Evolutionary conservation across 805 yeast species (phyloP).

Genomic region (Metschnikowia reukaufii): DNA sequence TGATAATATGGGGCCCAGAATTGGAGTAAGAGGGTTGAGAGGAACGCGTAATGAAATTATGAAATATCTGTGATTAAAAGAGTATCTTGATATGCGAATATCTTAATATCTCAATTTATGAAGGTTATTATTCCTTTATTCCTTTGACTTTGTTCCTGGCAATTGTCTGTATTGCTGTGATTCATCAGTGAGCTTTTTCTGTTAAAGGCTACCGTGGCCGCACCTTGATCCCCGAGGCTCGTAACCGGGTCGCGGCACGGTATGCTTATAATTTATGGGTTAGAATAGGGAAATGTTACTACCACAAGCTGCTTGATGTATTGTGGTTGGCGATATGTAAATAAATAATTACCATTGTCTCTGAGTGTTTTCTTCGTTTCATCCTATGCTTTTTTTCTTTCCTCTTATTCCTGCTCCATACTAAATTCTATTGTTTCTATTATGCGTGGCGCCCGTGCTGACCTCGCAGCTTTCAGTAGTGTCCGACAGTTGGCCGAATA

Average conservation of each 20-base stretch:
- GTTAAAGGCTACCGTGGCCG: neutral
- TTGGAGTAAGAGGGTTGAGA: too few species aligned
- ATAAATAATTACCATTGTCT: too few species aligned
- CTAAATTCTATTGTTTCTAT: slow-evolving; percentile 1
- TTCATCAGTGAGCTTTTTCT: too few species aligned
- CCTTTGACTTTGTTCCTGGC: neutral
- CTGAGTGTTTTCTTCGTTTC: neutral
- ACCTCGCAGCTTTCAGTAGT: neutral
- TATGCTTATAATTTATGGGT: neutral
- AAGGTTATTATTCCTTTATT: neutral
- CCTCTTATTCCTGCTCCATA: neutral
- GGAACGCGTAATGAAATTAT: too few species aligned
- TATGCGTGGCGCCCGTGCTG: neutral
- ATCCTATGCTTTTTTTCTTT: neutral
- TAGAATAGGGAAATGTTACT: too few species aligned
- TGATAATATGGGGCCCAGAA: too few species aligned
- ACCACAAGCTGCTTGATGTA: too few species aligned
- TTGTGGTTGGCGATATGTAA: neutral
- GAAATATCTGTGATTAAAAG: too few species aligned
- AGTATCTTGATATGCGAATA: too few species aligned
- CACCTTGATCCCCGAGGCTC: neutral
- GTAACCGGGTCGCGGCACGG: neutral
- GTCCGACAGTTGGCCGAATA: neutral
- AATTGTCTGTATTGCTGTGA: neutral
- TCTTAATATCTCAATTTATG: too few species aligned